Base-by-base conservation (phyloP, 164 flowering plant species). In the Piper longum region DNA sequence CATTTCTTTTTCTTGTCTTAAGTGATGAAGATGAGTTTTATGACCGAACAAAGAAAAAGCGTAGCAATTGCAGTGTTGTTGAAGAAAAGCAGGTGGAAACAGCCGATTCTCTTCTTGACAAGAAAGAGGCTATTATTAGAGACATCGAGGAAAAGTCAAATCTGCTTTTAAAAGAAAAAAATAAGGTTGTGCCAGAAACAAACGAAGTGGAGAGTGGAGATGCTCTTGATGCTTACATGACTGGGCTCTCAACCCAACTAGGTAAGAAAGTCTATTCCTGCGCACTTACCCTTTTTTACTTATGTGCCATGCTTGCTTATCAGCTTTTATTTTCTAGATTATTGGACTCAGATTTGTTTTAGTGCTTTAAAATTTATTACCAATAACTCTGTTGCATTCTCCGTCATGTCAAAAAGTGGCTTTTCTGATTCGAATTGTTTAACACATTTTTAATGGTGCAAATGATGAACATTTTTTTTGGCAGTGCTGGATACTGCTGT, bases 21-120 rank as follows among this genome's bases (percentile, higher is more conserved):
- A 93, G 97, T 78, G 99, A 91, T 75, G 99, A 95, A 62, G 99
- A 95, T 76, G 97, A 95, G 55, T 95, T 91, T 66, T 91, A 88
- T 75, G 99, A 91, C 73, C 95, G 96, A 64, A 85, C 97, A 60
- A 81, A 81, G 81, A 84, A 82, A 76, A 79, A 85, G 66, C 66
- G 75, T 36, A 66, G 81, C 14, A 68, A 42, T 14, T 69, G 70
- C 54, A 83, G 79, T 73, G 66, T 58, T 64, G 81, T 75, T 66
- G 90, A 85, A 57, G 76, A 56, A 45, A 81, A 76, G 65, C 66
- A 87, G 44, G 59, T 89, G 67, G 98, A 95, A 78, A 91, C 99
- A 48, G 93, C 93, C 62, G 98, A 87, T 67, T 71, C 85, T 74
- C 97, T 95, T 75, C 91, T 95, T 72, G 96, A 84, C 64, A 95